Conservation (phyloP, 768 basidiomycete genomes). For the Lactarius psammicola region DNA sequence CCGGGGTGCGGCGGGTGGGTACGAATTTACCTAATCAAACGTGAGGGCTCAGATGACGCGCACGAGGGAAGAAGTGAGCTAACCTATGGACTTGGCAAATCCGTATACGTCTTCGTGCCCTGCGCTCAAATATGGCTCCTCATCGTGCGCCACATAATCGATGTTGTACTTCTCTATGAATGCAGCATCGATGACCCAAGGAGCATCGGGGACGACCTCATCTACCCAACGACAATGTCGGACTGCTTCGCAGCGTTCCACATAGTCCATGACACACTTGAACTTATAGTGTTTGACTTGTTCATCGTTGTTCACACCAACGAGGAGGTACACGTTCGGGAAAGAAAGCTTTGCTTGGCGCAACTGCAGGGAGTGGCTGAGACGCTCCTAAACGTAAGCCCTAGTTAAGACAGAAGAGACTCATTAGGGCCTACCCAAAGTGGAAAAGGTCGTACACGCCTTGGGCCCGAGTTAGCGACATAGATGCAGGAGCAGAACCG, state of each 20-base stretch:
- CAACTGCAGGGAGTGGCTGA: slow-evolving; percentile 89
- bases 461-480: slow-evolving; percentile 32
- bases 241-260: slow-evolving; percentile 88
- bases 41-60: slow-evolving; percentile 3
- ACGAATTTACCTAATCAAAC: slow-evolving; percentile 78
- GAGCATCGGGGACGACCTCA: slow-evolving; percentile 85
- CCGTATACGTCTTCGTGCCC: slow-evolving; percentile 85
- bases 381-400: slow-evolving; percentile 15
- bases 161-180: slow-evolving; percentile 86
- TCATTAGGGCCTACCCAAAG: slow-evolving; percentile 63
- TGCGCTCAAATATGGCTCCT: slow-evolving; percentile 78
- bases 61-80: slow-evolving; percentile 29
- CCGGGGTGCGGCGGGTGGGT: slow-evolving; percentile 92
- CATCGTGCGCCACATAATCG: slow-evolving; percentile 97
- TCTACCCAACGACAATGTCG: slow-evolving; percentile 98
- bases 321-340: slow-evolving; percentile 84
- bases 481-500: slow-evolving; percentile 7
- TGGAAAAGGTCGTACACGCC: slow-evolving; percentile 98
- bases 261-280: slow-evolving; percentile 81
- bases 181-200: slow-evolving; percentile 82
- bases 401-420: slow-evolving; percentile 4
- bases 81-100: slow-evolving; percentile 78
- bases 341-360: slow-evolving; percentile 96
- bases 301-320: slow-evolving; percentile 90
- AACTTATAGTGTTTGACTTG: slow-evolving; percentile 79